A percentile compares a stretch with the other conserved stretches of the same genome.
Evolutionary conservation across 106 monocot species (phyloP).

Genomic region (Dioscorea alata): DNA sequence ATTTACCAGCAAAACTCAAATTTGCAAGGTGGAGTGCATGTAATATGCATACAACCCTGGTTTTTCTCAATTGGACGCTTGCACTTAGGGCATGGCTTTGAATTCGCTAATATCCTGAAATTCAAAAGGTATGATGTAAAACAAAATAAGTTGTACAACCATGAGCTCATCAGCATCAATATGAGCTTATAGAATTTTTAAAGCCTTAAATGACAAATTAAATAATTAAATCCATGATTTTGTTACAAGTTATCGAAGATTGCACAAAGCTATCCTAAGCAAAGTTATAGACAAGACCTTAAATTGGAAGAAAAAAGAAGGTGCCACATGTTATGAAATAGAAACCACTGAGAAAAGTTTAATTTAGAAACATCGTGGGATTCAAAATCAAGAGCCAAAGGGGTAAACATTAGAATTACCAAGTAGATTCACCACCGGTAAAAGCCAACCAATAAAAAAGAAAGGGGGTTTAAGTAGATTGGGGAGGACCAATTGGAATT

Average conservation of each 20-base stretch:
- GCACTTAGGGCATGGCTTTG: slow-evolving; percentile 88
- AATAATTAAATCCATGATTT: not conserved
- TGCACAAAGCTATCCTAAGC: not conserved
- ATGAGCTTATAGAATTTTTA: not conserved
- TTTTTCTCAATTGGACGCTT: slow-evolving; percentile 88
- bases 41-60: slow-evolving; percentile 92
- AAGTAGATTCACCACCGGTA: too few relatives aligned
- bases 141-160: not conserved
- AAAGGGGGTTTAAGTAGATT: too few relatives aligned
- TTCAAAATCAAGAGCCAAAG: too few relatives aligned
- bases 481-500: too few relatives aligned
- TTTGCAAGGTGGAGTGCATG: slow-evolving; percentile 91
- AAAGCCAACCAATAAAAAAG: too few relatives aligned
- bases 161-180: not conserved
- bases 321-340: too few relatives aligned
- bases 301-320: too few relatives aligned
- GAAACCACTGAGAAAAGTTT: too few relatives aligned
- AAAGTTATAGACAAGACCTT: too few relatives aligned
- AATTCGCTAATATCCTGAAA: slow-evolving; percentile 85
- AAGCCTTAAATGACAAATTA: not conserved
- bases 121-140: not conserved
- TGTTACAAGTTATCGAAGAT: not conserved
- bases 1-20: slow-evolving; percentile 81
- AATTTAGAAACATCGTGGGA: too few relatives aligned
- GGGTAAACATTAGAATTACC: too few relatives aligned